Percentiles rank a stretch among this genome's conserved stretches.
Conservation (phyloP, 2,329 filamentous ascomycete genomes). For the Colletotrichum eremochloae region DNA sequence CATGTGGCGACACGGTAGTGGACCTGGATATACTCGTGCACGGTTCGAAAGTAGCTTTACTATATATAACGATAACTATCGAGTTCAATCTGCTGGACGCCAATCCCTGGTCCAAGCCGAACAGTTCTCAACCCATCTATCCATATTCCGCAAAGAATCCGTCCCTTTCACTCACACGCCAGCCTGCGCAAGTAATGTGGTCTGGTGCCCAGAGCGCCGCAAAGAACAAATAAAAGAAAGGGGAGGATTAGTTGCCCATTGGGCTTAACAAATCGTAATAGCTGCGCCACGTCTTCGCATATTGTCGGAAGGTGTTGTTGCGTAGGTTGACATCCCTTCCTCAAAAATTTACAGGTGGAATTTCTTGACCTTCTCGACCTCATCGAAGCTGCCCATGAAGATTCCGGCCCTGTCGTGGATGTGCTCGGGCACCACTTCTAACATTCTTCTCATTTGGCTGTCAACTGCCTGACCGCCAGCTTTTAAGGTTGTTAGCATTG, state of each 20-base stretch:
- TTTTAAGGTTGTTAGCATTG: slow-evolving; percentile 52
- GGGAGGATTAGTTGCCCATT: slow-evolving; percentile 45
- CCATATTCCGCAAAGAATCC: background rate
- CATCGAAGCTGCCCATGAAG: slow-evolving; percentile 94
- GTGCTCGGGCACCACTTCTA: slow-evolving; percentile 88
- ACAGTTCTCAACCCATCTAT: background rate
- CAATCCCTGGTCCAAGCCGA: background rate
- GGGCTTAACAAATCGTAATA: slow-evolving; percentile 12
- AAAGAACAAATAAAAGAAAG: slow-evolving; percentile 37
- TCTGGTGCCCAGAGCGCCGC: slow-evolving; percentile 28
- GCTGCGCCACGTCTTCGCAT: slow-evolving; percentile 7
- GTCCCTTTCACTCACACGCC: background rate
- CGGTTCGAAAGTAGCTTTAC: slow-evolving; percentile 7
- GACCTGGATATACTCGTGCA: background rate
- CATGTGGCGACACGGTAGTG: background rate
- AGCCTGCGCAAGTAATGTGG: background rate
- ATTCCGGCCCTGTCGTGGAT: slow-evolving; percentile 98
- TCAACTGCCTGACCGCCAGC: slow-evolving; percentile 94
- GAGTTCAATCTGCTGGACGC: slow-evolving; percentile 8
- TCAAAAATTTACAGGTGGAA: slow-evolving; percentile 70
- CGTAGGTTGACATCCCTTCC: background rate
- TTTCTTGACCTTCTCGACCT: slow-evolving; percentile 94
- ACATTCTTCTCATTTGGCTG: slow-evolving; percentile 90
- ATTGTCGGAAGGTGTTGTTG: slow-evolving; percentile 11
- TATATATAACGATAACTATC: background rate